Evolutionary conservation across 2,329 filamentous ascomycete genomes (phyloP), one percentile per base, ranked within the genome.

Genomic region (Cryphonectria radicalis): DNA sequence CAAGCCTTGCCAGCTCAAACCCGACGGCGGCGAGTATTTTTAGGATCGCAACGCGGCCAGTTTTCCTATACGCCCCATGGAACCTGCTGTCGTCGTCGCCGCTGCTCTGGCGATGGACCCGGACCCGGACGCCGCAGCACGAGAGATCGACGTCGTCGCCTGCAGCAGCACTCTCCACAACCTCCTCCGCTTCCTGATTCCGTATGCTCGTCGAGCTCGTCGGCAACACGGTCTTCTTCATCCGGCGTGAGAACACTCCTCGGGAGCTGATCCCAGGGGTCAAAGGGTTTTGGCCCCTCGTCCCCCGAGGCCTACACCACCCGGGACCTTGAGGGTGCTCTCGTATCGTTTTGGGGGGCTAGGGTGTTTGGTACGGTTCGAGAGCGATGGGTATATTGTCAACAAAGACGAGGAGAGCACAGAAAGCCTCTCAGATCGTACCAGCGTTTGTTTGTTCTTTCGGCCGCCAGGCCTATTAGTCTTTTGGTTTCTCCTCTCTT

Each of bases 261-360:
- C 85, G 78, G 0, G 88, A 91, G 74, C 76, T 83, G 0, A 89
- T 93, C 6, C 74, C 80, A 0, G 82, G 82, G n/a, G 80, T 93
- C 0, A 75, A 75, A 22, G 91, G 91, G 0, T 92, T n/a, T 84
- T 74, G 90, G 91, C 0, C 90, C 93, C 74, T 85, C 88, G 0
- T 93, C 93, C 74, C 89, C 89, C 0, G 89, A 92, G 64, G 83
- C 83, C 0, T 90, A 92, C 75, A 93, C 91, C 0, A 88, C 83
- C 0, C 93, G 90, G 90, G 85, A 87, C 13, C 14, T 75, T 0
- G 83, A 83, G 90, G 1, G 76, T 93, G 10, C 75, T 93, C 0
- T 79, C 80, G 3, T 93, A 92, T 73, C 72, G 80, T 0, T 88
- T 93, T 74, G 88, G 82, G 0, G 86, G 82, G 0, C 75, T 90